Evolutionary conservation across 2,329 filamentous ascomycete genomes (phyloP), one percentile per base, ranked within the genome.

Genomic region (Arthroderma sp.): DNA sequence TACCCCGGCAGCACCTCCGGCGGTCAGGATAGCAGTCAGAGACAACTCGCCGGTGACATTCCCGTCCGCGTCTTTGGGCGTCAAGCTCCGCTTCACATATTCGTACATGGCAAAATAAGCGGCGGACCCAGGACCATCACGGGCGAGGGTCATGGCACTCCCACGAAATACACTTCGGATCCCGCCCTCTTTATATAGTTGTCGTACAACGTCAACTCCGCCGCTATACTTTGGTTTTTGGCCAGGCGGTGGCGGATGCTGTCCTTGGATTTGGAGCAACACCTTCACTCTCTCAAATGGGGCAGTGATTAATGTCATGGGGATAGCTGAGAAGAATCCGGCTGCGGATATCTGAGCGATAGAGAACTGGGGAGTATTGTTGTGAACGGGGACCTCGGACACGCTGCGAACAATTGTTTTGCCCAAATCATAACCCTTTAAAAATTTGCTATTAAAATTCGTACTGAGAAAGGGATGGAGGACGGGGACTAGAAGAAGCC

Each of bases 251-350:
- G 93, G 84, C 56, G 80, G 76, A 74, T 91, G 90, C 74, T 96
- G 90, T 67, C 90, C 91, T 75, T 97, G 93, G 64, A 97, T 94
- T 73, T 98, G 93, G 1, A 98, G 85, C 62, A 98, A 90, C 57
- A 98, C 91, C 76, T 98, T 98, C 66, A 98, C 90, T 68, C 93
- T 91, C 80, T 98, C 93, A 71, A 98, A 97, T 60, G 93, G 93
- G 3, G 93, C 93, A n/a, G 93, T 97, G 76, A 98, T 96, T 73
- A 88, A 75, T 2, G 93, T 98, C 89, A 95, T 95, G 67, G 93
- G 93, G 60, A 98, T 87, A 60, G 93, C 93, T 68, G 88, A 95
- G 81, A 98, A 94, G 82, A 96, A 96, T 62, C 93, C 93, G 13
- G 93, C 93, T 37, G 88, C 82, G 35, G 88, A 93, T 74, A 94